Conservation (phyloP, 768 basidiomycete species). For the Tephrocybe sp. region DNA sequence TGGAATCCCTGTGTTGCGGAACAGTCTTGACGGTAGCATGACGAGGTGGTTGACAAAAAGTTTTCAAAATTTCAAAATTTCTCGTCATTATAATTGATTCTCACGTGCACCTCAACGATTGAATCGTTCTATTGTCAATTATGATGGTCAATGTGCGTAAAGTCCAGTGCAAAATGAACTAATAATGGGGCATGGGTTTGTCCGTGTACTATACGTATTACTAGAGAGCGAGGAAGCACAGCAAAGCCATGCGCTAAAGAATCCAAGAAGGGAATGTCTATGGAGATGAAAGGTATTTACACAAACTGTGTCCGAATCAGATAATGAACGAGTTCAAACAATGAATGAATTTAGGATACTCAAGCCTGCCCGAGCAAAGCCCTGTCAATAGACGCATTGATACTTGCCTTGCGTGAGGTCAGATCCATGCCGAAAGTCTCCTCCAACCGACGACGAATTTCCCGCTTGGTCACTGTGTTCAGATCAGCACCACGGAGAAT, state of each 20-base stretch:
- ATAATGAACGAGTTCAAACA: neutral
- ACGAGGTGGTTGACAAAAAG: neutral
- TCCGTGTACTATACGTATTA: neutral
- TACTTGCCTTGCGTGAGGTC: constrained; percentile 62
- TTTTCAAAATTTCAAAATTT: too few relatives aligned
- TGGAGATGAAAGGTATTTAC: neutral
- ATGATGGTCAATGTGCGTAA: neutral
- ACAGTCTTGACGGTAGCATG: constrained; percentile 47
- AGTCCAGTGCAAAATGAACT: neutral
- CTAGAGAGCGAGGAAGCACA: neutral
- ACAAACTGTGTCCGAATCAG: neutral
- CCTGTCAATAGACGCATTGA: constrained; percentile 78
- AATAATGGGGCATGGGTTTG: neutral
- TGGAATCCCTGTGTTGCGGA: constrained; percentile 41
- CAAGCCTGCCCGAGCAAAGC: constrained; percentile 53
- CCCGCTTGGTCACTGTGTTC: constrained; percentile 89
- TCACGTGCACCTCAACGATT: too few relatives aligned
- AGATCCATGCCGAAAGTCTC: constrained; percentile 79
- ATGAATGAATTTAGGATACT: neutral
- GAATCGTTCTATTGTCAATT: neutral
- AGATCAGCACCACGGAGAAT: constrained; percentile 80
- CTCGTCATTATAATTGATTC: too few relatives aligned
- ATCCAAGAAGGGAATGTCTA: constrained; percentile 9
- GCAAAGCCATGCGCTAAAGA: neutral
- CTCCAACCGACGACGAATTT: constrained; percentile 82